Conservation (phyloP, 176 grass and related monocot species). For the Microstegium vimineum region DNA sequence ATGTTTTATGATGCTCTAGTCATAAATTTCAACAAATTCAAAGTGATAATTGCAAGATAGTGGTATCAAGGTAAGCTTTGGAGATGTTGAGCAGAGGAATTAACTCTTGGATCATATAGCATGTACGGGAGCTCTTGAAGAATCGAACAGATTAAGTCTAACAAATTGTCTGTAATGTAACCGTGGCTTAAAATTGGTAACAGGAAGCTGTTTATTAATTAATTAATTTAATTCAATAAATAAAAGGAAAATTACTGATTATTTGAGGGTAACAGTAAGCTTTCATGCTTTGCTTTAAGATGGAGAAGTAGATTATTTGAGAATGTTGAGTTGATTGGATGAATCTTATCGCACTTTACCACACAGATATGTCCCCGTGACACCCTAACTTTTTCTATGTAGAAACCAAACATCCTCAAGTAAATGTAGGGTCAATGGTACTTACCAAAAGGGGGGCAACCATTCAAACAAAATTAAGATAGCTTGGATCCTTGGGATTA, state of each 20-base stretch:
- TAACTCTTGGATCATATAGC: neutral
- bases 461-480: neutral
- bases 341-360: slow-evolving; percentile 24
- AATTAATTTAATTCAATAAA: neutral
- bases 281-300: neutral
- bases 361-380: slow-evolving; percentile 13
- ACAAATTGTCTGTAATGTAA: neutral
- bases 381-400: neutral
- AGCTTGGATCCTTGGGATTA: neutral
- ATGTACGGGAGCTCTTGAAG: neutral
- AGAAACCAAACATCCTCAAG: slow-evolving; percentile 5
- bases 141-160: neutral
- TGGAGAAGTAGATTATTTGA: slow-evolving; percentile 3
- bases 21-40: neutral
- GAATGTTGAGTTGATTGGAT: neutral
- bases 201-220: neutral
- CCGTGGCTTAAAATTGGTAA: neutral
- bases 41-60: neutral
- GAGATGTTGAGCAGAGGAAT: neutral
- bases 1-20: neutral
- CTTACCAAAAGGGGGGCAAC: neutral
- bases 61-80: neutral
- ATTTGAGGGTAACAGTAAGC: neutral
- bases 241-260: neutral
- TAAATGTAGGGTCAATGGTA: neutral